Conservation (phyloP, 306 rosid genomes). For the Quercus mongolica region DNA sequence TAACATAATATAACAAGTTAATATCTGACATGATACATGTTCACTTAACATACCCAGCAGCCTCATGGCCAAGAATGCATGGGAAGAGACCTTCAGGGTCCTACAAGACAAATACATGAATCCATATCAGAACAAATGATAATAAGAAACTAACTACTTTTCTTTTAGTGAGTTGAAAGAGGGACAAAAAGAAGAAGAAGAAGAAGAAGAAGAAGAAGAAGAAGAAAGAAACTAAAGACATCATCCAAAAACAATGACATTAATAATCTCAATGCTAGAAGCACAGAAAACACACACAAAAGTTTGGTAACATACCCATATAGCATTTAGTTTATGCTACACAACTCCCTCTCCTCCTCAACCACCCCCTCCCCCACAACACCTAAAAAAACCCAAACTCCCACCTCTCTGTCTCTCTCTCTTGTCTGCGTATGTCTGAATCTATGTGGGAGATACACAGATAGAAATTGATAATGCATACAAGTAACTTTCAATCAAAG, state of each 20-base stretch:
- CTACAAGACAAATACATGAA: constrained; percentile 33
- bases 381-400: neutral
- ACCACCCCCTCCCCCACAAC: neutral
- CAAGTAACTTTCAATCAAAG: neutral
- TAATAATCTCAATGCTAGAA: neutral
- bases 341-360: neutral
- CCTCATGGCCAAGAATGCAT: constrained; percentile 91
- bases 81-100: constrained; percentile 98
- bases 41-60: constrained; percentile 54
- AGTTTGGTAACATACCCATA: neutral
- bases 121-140: neutral
- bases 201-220: neutral
- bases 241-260: too few species aligned
- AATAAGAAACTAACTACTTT: neutral
- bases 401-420: neutral
- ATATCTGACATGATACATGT: neutral
- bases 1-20: neutral
- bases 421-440: neutral
- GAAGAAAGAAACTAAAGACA: neutral
- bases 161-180: neutral
- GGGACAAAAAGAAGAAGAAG: neutral
- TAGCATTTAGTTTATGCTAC: neutral
- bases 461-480: neutral
- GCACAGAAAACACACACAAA: neutral
- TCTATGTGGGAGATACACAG: neutral